phyloP scores from a whole-genome alignment of 2,329 filamentous ascomycete species.

The Alternaria conjuncta region DNA sequence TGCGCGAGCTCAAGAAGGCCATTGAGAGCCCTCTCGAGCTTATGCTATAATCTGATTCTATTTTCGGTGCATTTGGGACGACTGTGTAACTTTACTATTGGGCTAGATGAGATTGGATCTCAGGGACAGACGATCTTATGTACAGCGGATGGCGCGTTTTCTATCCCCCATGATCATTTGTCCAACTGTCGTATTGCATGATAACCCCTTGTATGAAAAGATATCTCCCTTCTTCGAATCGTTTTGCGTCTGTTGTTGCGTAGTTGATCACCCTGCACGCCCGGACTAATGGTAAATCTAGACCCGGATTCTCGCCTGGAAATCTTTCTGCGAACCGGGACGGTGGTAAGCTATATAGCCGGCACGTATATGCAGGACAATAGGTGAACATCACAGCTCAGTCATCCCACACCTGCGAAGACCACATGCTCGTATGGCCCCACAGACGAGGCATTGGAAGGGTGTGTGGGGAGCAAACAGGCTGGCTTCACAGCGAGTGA shows the following conservation, averaged over 20 bases:
- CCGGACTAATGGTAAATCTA: not conserved
- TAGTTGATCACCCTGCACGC: not conserved
- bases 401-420: not conserved
- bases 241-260: not conserved
- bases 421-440: not conserved
- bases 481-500: not conserved
- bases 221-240: constrained; percentile 11
- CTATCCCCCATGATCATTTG: constrained; percentile 16
- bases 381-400: not conserved
- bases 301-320: not conserved
- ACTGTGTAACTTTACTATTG: constrained; percentile 33
- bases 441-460: not conserved
- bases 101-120: constrained; percentile 19
- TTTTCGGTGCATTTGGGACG: constrained; percentile 14
- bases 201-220: constrained; percentile 24
- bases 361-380: constrained; percentile 6
- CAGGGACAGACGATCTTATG: constrained; percentile 29
- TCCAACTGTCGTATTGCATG: constrained; percentile 13
- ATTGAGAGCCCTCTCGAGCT: constrained; percentile 97
- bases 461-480: not conserved
- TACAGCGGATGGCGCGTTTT: constrained; percentile 40
- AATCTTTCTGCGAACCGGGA: not conserved
- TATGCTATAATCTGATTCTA: constrained; percentile 68
- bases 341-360: not conserved
- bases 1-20: constrained; percentile 95